phyloP scores from a whole-genome alignment of 2,329 filamentous ascomycete genomes.

The Colletotrichum siamense region DNA sequence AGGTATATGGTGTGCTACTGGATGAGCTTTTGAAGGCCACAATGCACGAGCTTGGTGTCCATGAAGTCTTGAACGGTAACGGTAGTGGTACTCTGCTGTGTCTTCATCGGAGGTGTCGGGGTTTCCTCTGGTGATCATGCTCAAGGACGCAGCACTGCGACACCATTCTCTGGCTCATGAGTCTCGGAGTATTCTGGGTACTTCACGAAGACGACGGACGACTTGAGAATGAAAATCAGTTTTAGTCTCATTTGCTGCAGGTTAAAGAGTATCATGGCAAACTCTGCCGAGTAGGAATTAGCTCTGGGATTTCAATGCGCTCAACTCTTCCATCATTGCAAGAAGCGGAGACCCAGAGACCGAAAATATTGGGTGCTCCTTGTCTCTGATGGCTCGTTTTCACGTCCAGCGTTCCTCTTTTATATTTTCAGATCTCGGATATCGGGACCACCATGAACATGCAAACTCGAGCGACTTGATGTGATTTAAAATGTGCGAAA shows the following conservation, averaged over 20 bases:
- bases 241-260: neutral
- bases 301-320: neutral
- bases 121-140: neutral
- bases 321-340: neutral
- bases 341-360: too few species aligned
- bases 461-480: neutral
- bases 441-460: neutral
- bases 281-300: accelerated
- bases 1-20: neutral
- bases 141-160: neutral
- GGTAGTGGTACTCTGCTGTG: accelerated
- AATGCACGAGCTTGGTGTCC: too few species aligned
- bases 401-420: neutral
- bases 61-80: neutral
- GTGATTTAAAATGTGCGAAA: neutral
- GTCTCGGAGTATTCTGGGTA: neutral
- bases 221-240: neutral
- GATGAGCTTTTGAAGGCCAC: neutral
- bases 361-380: neutral
- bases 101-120: neutral
- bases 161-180: neutral
- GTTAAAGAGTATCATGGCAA: neutral
- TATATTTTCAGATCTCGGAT: neutral
- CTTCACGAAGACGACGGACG: neutral
- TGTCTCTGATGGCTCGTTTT: neutral